Conservation (phyloP, 2,329 filamentous ascomycete species). For the Diaporthe australafricana region DNA sequence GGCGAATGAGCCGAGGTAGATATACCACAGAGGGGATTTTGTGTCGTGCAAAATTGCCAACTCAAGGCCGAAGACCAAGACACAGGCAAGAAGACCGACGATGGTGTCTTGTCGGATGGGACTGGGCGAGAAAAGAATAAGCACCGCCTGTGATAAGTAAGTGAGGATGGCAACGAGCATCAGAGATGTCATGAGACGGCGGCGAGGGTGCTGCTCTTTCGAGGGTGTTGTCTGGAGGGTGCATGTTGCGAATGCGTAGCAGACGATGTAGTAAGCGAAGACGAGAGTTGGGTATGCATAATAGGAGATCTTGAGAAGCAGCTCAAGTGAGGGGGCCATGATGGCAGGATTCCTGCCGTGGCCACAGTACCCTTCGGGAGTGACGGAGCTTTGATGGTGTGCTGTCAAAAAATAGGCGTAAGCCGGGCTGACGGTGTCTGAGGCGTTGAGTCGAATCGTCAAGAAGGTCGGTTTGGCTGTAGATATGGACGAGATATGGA, state of each 20-base stretch:
- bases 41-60: slow-evolving; percentile 65
- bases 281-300: slow-evolving; percentile 69
- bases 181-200: slow-evolving; percentile 56
- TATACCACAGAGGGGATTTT: slow-evolving; percentile 67
- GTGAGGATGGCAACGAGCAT: slow-evolving; percentile 57
- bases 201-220: slow-evolving; percentile 52
- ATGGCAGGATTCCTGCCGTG: neutral
- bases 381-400: neutral
- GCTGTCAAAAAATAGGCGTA: neutral
- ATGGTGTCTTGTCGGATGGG: slow-evolving; percentile 57
- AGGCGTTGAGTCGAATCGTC: neutral
- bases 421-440: neutral
- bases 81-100: slow-evolving; percentile 70
- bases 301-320: slow-evolving; percentile 59
- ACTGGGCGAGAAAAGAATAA: slow-evolving; percentile 45
- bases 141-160: slow-evolving; percentile 60
- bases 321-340: slow-evolving; percentile 41
- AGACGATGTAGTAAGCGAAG: slow-evolving; percentile 67
- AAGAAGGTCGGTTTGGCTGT: neutral
- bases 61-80: slow-evolving; percentile 73
- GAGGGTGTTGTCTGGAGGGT: slow-evolving; percentile 61
- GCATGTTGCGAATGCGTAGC: slow-evolving; percentile 63
- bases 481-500: neutral
- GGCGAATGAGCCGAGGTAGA: slow-evolving; percentile 72
- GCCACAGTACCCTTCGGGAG: neutral